Evolutionary conservation across 1,139 yeast species (phyloP), one percentile per base, ranked within the genome.

Genomic region (Kazachstania sp.): DNA sequence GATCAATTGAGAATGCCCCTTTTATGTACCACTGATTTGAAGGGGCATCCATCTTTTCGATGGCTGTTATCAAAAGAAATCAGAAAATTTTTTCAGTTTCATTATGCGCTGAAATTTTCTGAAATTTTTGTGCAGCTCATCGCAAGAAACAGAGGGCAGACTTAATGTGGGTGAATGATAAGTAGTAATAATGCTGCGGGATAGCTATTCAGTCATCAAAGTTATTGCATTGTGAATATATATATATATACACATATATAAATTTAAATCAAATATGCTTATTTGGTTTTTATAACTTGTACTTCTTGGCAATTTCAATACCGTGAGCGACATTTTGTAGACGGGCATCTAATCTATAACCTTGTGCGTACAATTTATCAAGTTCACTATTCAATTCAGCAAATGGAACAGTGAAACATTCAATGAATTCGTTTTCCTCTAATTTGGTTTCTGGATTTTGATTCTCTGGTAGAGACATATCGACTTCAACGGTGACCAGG

Each of bases 361-460:
- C 95, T 63, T 84, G 75, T 3, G 64, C 59, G 32, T 71, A 75
- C 19, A 88, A 65, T 34, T 70, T 62, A 15, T 69, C 68, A 62
- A 90, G 65, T 37, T 71, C 75, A 19, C 71, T 72, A n/a, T 81
- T 77, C 47, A 90, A 74, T 28, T 71, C 65, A 16, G 69, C 66
- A 53, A 88, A 63, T 8, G 90, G 87, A 37, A 87, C 81, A 1
- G 74, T 72, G 59, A 88, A 84, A 12, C 86, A 81, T 56, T 87
- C 95, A 47, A 90, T 90, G 61, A 82, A 88, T 68, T 90, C 97
- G 46, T 82, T 83, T 7, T 86, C 96, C 67, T 90, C 97, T 54
- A 90, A 72, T 53, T 85, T 73, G 1, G 94, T 78, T 46, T 69
- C 63, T 1, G 97, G 97, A 53, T 80, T 71, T 50, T 68, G 58